Conservation (phyloP, 2,329 filamentous ascomycete species). For the Talaromyces sp. region DNA sequence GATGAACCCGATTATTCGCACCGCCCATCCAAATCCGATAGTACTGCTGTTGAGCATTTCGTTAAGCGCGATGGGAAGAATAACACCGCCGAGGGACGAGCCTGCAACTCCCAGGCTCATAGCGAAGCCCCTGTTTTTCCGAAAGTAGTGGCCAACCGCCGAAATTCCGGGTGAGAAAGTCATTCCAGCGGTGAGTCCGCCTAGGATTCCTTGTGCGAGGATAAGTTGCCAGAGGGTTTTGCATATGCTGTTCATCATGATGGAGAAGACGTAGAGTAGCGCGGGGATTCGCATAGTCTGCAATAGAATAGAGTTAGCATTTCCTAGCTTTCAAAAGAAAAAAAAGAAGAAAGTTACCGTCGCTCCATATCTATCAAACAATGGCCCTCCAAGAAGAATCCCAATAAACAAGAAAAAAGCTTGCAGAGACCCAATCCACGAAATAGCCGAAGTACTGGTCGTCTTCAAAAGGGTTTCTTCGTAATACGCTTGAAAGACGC, state of each 20-base stretch:
- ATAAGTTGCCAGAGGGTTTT: slow-evolving; percentile 49
- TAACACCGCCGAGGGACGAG: slow-evolving; percentile 46
- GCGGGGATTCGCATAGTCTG: slow-evolving; percentile 6
- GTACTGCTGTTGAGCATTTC: slow-evolving; percentile 41
- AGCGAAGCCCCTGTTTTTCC: slow-evolving; percentile 41
- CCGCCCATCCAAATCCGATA: slow-evolving; percentile 47
- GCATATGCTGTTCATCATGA: slow-evolving; percentile 33
- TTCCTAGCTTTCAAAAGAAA: not conserved
- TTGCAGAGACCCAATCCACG: slow-evolving; percentile 43
- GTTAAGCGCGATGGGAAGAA: slow-evolving; percentile 45
- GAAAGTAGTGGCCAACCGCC: slow-evolving; percentile 43
- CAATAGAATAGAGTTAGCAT: not conserved
- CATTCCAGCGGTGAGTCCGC: slow-evolving; percentile 37
- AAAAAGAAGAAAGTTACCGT: slow-evolving; percentile 22
- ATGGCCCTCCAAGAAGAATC: slow-evolving; percentile 38
- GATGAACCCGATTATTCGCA: slow-evolving; percentile 48
- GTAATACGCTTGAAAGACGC: slow-evolving; percentile 37
- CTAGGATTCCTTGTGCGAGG: slow-evolving; percentile 30
- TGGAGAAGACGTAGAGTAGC: slow-evolving; percentile 9
- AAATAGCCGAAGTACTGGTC: slow-evolving; percentile 31
- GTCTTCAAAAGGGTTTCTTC: slow-evolving; percentile 26
- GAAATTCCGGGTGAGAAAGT: slow-evolving; percentile 42
- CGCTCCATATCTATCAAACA: slow-evolving; percentile 43
- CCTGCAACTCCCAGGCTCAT: slow-evolving; percentile 43
- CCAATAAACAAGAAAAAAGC: slow-evolving; percentile 39